A percentile compares a stretch with the other conserved stretches of the same genome.
These are phyloP conservation scores for Stenocarpella maydis DNA, from an alignment of 2,329 filamentous ascomycete genomes.

Conservation along the genomic window DNA sequence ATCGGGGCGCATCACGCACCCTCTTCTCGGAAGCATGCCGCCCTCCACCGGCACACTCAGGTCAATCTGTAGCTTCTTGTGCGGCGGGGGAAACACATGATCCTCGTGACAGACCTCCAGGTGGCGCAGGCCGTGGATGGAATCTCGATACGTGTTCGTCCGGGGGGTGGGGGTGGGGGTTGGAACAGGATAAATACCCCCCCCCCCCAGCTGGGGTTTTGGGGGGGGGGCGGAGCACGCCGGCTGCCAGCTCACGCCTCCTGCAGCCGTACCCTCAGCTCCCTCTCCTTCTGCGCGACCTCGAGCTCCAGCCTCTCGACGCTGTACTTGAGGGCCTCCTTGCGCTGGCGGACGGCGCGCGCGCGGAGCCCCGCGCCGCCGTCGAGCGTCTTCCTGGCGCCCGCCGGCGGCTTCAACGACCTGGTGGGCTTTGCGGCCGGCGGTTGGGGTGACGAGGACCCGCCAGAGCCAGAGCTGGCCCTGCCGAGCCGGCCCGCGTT, in stretches of 20 bases:
- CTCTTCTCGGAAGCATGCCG: background rate
- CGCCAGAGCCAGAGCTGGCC: conserved; percentile 27
- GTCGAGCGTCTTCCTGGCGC: conserved; percentile 54
- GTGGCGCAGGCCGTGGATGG: too few species aligned
- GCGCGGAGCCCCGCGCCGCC: conserved; percentile 60
- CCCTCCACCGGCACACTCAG: background rate
- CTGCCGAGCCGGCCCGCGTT: conserved; percentile 73
- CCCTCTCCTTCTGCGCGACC: conserved; percentile 76
- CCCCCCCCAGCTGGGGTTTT: too few species aligned
- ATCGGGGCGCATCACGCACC: background rate
- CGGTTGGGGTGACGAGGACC: background rate
- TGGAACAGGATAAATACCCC: too few species aligned
- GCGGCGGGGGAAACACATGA: background rate
- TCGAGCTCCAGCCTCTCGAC: conserved; percentile 87
- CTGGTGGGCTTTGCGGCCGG: conserved; percentile 32
- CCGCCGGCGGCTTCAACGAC: conserved; percentile 34
- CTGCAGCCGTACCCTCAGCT: conserved; percentile 61
- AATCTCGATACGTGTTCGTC: too few species aligned
- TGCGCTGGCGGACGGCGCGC: conserved; percentile 76
- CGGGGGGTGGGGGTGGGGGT: too few species aligned
- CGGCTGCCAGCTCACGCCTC: conserved; percentile 35
- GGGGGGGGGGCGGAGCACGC: too few species aligned
- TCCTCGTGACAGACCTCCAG: background rate
- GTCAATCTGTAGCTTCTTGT: background rate
- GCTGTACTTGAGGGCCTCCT: conserved; percentile 85